Evolutionary conservation across 805 yeast genomes (phyloP).

Genomic region (Ogataea nonfermentans): DNA sequence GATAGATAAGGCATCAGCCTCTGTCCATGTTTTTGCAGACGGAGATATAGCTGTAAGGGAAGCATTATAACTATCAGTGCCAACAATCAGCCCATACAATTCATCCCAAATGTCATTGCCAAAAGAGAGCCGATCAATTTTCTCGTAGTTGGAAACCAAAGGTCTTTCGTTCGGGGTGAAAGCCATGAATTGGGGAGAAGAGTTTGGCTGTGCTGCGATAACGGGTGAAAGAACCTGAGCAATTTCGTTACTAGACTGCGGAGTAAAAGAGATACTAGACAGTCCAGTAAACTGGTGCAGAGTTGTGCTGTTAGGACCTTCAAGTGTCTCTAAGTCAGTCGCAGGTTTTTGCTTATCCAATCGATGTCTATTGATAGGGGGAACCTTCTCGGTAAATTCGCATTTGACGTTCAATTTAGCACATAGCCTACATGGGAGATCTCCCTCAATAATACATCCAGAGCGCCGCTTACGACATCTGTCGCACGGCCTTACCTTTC

Average conservation of each 20-base stretch:
- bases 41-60: not conserved
- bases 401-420: conserved; percentile 8
- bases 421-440: conserved; percentile 15
- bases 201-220: too few relatives aligned
- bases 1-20: not conserved
- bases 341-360: not conserved
- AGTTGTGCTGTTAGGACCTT: too few relatives aligned
- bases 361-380: conserved; percentile 15
- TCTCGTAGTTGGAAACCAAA: too few relatives aligned
- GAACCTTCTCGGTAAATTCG: conserved; percentile 19
- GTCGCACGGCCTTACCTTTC: conserved; percentile 19
- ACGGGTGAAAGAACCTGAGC: too few relatives aligned
- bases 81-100: conserved; percentile 14
- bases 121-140: not conserved
- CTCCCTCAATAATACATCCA: conserved; percentile 15
- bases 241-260: too few relatives aligned
- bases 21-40: conserved; percentile 1
- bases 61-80: conserved; percentile 1
- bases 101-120: conserved; percentile 15
- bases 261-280: too few relatives aligned
- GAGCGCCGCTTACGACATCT: conserved; percentile 16
- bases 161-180: too few relatives aligned
- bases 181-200: too few relatives aligned
- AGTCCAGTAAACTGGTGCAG: too few relatives aligned
- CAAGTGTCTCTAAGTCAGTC: too few relatives aligned